Percentiles rank a stretch among this genome's conserved stretches.
Evolutionary conservation across 768 basidiomycete genomes (phyloP).

Genomic region (Glaciozyma martinii): DNA sequence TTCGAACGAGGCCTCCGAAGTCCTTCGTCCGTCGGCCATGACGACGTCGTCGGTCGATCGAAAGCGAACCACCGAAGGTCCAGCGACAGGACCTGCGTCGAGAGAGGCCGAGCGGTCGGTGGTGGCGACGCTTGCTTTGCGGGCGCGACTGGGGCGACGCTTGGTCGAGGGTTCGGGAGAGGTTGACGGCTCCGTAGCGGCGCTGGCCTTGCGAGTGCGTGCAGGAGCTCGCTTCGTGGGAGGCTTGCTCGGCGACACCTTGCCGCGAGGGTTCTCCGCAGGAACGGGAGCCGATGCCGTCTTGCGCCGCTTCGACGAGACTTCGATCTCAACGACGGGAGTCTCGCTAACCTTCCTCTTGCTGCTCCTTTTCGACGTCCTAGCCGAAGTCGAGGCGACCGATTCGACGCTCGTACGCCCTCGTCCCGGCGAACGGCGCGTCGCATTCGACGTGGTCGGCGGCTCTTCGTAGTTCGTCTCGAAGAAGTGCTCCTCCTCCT

Average conservation of each 20-base stretch:
- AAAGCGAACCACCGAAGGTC: neutral
- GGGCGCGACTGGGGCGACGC: no score
- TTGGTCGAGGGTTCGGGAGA: neutral
- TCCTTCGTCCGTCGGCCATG: neutral
- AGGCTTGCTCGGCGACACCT: neutral
- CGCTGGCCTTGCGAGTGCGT: neutral
- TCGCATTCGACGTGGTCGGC: constrained; percentile 4
- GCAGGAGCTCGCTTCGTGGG: neutral
- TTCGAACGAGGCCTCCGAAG: constrained; percentile 7
- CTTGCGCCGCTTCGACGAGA: neutral
- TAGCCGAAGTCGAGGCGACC: neutral
- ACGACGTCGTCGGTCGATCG: neutral
- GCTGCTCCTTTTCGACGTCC: neutral
- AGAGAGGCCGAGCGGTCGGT: neutral
- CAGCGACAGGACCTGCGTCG: neutral
- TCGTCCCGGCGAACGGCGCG: neutral
- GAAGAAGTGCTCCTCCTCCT: neutral
- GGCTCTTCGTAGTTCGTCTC: constrained; percentile 17
- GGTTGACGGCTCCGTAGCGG: neutral
- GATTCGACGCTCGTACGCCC: neutral
- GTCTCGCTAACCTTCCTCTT: neutral
- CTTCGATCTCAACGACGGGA: neutral
- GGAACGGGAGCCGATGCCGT: neutral
- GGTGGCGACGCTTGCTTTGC: neutral
- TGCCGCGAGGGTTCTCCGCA: neutral